Base-by-base conservation (phyloP, 345 rosid species). In the Chamaenerion angustifolium region DNA sequence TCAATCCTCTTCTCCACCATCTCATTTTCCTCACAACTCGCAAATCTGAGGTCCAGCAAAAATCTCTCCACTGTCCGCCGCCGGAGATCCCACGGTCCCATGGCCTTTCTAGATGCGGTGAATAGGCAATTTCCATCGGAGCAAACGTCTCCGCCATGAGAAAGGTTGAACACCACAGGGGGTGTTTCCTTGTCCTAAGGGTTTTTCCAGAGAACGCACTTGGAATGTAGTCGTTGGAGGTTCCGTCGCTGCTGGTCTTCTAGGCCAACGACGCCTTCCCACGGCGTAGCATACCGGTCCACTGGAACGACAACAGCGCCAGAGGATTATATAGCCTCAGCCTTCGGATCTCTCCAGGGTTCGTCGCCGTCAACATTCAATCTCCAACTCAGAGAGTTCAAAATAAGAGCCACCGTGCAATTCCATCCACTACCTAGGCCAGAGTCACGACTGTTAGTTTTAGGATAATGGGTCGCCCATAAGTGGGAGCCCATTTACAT, bases 121-220 rank as follows among this genome's bases (percentile, higher is more conserved):
- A 90, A 90, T 2, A 90, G 65, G 66, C 98, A 90, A 78, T 90
- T 90, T 25, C 98, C 95, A 55, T 90, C 94, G 10, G 96, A 51
- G 19, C 85, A 83, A 3, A 90, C 98, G 46, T 86, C 94, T n/a
- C 98, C 98, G 16, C 96, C 98, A 55, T 90, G 87, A 0, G 92
- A 74, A 12, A 86, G 72, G 44, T 74, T 71, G 69, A 90, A 86
- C 35, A 90, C 92, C 25, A 83, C 72, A 23, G 95, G 73, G 3
- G 71, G 19, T 4, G 77, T 71, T 11, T 61, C 58, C 31, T 49
- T 49, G 6, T 64, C 78, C 27, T 55, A 64, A 4, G 95, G 95
- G 49, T 77, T 85, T 60, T 82, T 81, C 98, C 98, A 90, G 4
- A 90, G 65, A 0, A 90, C 87, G 11, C 98, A 94, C 45, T 62